These are phyloP conservation scores for Hypoxylon sp. DNA, from an alignment of 2,329 filamentous ascomycete species.

Conservation along the genomic window DNA sequence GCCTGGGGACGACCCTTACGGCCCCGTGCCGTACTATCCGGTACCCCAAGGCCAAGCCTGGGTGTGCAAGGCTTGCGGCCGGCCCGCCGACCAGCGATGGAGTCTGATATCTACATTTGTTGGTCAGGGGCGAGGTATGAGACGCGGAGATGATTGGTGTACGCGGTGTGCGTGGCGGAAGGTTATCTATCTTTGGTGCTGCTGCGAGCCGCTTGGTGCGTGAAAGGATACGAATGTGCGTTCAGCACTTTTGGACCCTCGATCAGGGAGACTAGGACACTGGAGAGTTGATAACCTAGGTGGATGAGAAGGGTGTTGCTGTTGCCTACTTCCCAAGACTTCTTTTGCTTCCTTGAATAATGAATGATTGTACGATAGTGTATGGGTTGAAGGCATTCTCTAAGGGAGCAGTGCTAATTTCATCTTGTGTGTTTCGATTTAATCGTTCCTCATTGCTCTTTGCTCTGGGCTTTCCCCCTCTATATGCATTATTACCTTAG, in stretches of 20 bases:
- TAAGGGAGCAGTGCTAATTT: constrained; percentile 27
- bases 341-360: constrained; percentile 33
- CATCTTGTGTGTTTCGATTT: constrained; percentile 5
- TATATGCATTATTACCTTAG: constrained; percentile 17
- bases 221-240: not conserved
- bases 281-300: no score
- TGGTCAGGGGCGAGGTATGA: constrained; percentile 39
- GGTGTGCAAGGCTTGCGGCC: constrained; percentile 46
- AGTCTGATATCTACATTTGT: constrained; percentile 46
- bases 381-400: constrained; percentile 10
- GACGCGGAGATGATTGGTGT: constrained; percentile 48
- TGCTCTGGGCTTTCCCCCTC: constrained; percentile 22
- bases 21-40: not conserved
- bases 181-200: constrained; percentile 44
- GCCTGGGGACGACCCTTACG: not conserved
- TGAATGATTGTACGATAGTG: constrained; percentile 13
- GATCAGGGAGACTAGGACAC: not conserved
- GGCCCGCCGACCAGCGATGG: constrained; percentile 45
- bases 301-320: not conserved
- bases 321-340: constrained; percentile 6
- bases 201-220: constrained; percentile 24
- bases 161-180: constrained; percentile 48
- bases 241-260: not conserved
- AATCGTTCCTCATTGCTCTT: constrained; percentile 9
- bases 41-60: not conserved